Conservation (phyloP, 2,329 filamentous ascomycete genomes). For the Botrytis medusae region DNA sequence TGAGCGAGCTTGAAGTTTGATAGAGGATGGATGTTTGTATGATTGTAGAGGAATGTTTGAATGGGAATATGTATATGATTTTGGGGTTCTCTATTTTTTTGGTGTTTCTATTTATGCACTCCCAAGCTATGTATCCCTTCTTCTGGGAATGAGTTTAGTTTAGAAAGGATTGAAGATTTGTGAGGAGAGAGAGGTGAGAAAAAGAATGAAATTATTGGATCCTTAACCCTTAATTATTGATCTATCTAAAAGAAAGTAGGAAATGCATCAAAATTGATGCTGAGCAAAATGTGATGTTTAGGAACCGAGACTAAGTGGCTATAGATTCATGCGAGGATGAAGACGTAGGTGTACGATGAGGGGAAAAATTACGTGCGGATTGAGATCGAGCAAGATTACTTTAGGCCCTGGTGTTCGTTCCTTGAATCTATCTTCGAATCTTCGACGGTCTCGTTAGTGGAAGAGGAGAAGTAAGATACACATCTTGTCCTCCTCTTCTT, state of each 20-base stretch:
- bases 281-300: background rate
- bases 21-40: background rate
- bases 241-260: background rate
- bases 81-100: background rate
- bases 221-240: too few relatives aligned
- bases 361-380: background rate
- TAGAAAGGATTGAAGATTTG: background rate
- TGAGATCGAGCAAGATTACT: background rate
- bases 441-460: accelerated
- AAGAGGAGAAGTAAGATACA: background rate
- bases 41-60: background rate
- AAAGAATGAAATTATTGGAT: too few relatives aligned
- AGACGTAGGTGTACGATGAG: background rate
- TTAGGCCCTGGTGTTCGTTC: background rate
- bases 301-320: background rate
- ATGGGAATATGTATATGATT: background rate
- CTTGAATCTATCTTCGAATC: background rate
- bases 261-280: background rate
- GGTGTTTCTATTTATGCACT: background rate
- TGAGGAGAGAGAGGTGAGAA: background rate
- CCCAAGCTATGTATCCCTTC: background rate
- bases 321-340: background rate
- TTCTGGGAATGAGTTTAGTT: accelerated
- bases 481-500: background rate
- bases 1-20: background rate